Conservation (phyloP, 441 rosid species). For the Eruca vesicaria region DNA sequence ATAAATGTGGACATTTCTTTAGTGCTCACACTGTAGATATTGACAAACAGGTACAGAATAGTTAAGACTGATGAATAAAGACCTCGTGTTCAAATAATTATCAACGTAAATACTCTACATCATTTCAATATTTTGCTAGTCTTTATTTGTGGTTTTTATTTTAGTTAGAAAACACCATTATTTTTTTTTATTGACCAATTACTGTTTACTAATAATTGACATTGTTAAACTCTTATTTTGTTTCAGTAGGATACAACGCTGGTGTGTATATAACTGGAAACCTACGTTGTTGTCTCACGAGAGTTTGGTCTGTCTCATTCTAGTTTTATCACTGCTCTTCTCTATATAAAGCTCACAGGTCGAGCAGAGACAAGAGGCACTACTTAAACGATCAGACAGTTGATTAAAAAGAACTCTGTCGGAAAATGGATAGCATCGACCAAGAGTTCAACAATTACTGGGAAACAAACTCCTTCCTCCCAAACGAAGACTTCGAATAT, state of each 20-base stretch:
- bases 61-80: constrained; percentile 5
- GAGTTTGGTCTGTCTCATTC: constrained; percentile 23
- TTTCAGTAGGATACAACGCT: constrained; percentile 7
- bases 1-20: background rate
- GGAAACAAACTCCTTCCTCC: constrained; percentile 66
- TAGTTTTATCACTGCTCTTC: background rate
- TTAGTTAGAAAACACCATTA: background rate
- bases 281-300: constrained; percentile 19
- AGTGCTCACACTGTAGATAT: constrained; percentile 16
- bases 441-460: constrained; percentile 61
- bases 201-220: constrained; percentile 8
- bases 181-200: background rate
- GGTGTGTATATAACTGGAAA: constrained; percentile 15
- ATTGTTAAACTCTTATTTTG: background rate
- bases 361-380: constrained; percentile 13
- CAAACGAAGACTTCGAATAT: constrained; percentile 58
- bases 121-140: background rate
- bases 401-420: background rate
- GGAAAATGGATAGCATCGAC: constrained; percentile 42
- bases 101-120: background rate
- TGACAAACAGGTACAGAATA: constrained; percentile 5
- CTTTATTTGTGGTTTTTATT: background rate
- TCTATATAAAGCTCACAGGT: constrained; percentile 31
- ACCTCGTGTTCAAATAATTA: constrained; percentile 24
- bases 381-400: background rate